Evolutionary conservation across 352 stramenopile species (phyloP).

Genomic region (Phytophthora pluvialis): DNA sequence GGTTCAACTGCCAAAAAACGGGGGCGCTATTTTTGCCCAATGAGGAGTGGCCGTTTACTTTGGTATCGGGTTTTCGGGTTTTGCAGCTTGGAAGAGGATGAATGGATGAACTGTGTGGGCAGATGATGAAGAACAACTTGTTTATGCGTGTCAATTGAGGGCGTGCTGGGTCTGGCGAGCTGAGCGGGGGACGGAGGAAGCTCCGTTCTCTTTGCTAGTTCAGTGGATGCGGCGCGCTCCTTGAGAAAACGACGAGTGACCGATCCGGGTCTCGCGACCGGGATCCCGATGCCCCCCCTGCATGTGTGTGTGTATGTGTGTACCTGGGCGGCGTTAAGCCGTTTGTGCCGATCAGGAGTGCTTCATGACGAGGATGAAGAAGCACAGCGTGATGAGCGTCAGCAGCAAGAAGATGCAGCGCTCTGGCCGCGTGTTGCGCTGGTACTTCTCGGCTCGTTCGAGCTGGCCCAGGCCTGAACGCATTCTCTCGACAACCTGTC

Average conservation of each 20-base stretch:
- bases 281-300: conserved; percentile 40
- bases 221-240: conserved; percentile 11
- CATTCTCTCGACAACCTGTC: conserved; percentile 63
- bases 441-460: conserved; percentile 60
- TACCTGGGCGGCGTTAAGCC: background rate
- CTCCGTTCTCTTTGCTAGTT: background rate
- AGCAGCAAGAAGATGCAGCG: conserved; percentile 78
- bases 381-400: conserved; percentile 67
- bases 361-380: conserved; percentile 70
- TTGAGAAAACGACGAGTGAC: conserved; percentile 48
- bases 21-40: conserved; percentile 3
- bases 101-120: conserved; percentile 26
- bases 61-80: background rate
- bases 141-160: conserved; percentile 69
- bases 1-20: background rate
- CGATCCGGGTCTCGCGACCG: conserved; percentile 26
- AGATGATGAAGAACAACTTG: conserved; percentile 50
- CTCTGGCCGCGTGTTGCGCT: conserved; percentile 71
- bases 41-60: background rate
- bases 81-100: background rate
- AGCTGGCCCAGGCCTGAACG: conserved; percentile 69
- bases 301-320: conserved; percentile 3
- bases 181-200: background rate
- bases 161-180: conserved; percentile 10
- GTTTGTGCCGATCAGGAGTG: conserved; percentile 50